Evolutionary conservation across 1,284 basidiomycete species (phyloP).

Genomic region (Xerocomus tenax): DNA sequence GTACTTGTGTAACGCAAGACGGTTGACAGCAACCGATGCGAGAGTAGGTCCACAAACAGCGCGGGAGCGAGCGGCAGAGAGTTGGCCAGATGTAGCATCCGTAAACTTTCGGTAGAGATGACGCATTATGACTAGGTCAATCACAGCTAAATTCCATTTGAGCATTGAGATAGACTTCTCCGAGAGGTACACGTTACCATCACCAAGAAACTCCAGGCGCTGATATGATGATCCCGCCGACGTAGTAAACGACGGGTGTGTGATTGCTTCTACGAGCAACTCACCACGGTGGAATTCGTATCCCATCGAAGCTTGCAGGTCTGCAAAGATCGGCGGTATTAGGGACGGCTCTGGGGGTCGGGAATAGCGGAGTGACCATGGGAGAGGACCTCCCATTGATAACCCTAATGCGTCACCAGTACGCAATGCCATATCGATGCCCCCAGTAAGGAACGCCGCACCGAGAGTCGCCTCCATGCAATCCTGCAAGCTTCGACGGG

Average conservation of each 20-base stretch:
- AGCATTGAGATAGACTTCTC: constrained; percentile 6
- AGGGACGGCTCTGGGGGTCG: constrained; percentile 28
- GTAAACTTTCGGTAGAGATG: constrained; percentile 66
- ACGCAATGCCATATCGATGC: constrained; percentile 58
- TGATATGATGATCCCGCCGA: constrained; percentile 63
- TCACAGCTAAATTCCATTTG: constrained; percentile 44
- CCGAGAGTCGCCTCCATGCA: constrained; percentile 78
- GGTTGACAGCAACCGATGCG: constrained; percentile 57
- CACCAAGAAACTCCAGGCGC: constrained; percentile 77
- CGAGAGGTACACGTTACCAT: constrained; percentile 45
- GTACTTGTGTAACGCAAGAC: constrained; percentile 59
- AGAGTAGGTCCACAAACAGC: constrained; percentile 70
- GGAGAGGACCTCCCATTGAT: constrained; percentile 58
- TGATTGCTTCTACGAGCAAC: constrained; percentile 67
- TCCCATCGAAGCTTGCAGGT: constrained; percentile 55
- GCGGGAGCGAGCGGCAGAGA: constrained; percentile 61
- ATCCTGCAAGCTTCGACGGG: constrained; percentile 69
- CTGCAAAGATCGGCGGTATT: constrained; percentile 43
- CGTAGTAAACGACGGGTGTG: constrained; percentile 66
- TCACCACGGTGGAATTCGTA: constrained; percentile 60
- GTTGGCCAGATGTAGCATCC: constrained; percentile 61
- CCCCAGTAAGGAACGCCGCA: constrained; percentile 62
- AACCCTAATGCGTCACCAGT: constrained; percentile 58
- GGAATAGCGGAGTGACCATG: constrained; percentile 52
- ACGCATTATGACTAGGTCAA: constrained; percentile 66